Conservation (phyloP, 768 basidiomycete genomes). For the Suillus subalutaceus region DNA sequence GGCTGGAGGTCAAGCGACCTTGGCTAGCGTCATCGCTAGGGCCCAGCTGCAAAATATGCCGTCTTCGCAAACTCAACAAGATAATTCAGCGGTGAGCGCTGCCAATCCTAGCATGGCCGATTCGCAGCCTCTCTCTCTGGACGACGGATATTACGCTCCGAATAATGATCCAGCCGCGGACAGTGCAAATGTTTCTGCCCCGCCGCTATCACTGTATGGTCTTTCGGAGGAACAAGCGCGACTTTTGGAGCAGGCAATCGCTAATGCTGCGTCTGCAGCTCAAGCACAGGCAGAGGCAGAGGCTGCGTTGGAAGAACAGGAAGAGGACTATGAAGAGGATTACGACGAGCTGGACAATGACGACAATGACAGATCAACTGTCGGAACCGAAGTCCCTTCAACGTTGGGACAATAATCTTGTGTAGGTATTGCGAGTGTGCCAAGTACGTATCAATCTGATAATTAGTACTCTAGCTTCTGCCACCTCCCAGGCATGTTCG, state of each 20-base stretch:
- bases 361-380: constrained; percentile 31
- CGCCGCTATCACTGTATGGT: constrained; percentile 66
- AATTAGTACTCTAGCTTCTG: constrained; percentile 28
- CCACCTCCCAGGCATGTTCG: constrained; percentile 14
- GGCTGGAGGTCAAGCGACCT: constrained; percentile 61
- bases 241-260: constrained; percentile 72
- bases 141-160: constrained; percentile 8
- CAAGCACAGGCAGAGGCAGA: constrained; percentile 82
- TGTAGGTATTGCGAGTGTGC: constrained; percentile 22
- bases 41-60: constrained; percentile 56
- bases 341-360: constrained; percentile 49
- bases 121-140: constrained; percentile 13
- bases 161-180: constrained; percentile 15
- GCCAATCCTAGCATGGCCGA: constrained; percentile 15
- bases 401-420: constrained; percentile 20
- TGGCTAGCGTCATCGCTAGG: constrained; percentile 75
- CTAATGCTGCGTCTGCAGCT: constrained; percentile 72
- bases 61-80: constrained; percentile 21
- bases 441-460: constrained; percentile 23
- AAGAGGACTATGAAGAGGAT: constrained; percentile 51
- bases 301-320: constrained; percentile 73
- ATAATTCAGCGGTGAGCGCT: constrained; percentile 9
- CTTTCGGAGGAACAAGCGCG: constrained; percentile 74
- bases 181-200: constrained; percentile 14
- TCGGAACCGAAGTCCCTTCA: constrained; percentile 12